Base-by-base conservation (phyloP, 352 stramenopile species). In the Phytopythium sindhum region DNA sequence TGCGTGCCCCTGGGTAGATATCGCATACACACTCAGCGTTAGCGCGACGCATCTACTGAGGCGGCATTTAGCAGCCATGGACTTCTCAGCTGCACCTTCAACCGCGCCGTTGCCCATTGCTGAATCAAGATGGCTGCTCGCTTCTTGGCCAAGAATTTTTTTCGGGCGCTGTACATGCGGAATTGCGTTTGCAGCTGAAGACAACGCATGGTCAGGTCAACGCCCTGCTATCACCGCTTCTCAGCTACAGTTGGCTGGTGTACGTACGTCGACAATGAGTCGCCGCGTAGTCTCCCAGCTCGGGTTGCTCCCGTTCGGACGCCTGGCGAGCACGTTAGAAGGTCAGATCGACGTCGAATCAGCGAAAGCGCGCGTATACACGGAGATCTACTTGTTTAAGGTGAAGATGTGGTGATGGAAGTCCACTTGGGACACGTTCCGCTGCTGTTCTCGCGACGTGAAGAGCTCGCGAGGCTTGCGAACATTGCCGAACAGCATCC, bases 351-450 rank as follows among this genome's bases (percentile, higher is more conserved):
- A 6, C 0, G 15, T 44, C 17, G 26, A 6, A 58, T 24, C 17
- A 11, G 42, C 8, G 12, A 15, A 21, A 10, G n/a, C 23, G 47
- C 26, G 47, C 11, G 4, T 7, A 19, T 8, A 23, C 7, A 15
- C 5, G 26, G 23, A 0, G 45, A 17, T 26, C 33, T 71, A 91
- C 84, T 75, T 84, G 72, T 68, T 82, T 45, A 86, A 69, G 0
- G 71, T 84, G 62, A 89, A 91, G 21, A 91, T 77, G 50, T 73
- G 74, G 45, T 89, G 82, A n/a, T 92, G 80, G 26, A 94, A 84
- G 57, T 88, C 85, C 28, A 91, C 74, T 57, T 83, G 80, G 19
- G 78, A 85, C 8, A 90, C 74, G 37, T 91, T 90, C 4, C 85
- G 81, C 33, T 90, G 84, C 52, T 93, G 81, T 58, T 93, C 85